These are phyloP conservation scores for Leccinum disarticulatum DNA, from an alignment of 768 basidiomycete genomes.

Conservation along the genomic window DNA sequence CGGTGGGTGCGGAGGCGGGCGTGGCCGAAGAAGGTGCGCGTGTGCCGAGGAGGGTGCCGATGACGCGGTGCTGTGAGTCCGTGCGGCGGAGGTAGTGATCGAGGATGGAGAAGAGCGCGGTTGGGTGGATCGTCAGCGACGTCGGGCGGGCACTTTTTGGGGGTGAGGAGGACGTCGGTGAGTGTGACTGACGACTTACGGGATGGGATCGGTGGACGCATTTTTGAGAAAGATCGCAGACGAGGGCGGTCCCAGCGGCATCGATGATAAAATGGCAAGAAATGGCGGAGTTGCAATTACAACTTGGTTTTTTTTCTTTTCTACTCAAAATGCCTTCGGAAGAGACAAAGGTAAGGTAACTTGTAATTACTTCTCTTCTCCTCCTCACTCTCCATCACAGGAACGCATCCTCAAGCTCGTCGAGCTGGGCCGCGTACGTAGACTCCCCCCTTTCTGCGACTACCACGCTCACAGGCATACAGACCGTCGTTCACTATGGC, in stretches of 20 bases:
- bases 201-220: slow-evolving; percentile 30
- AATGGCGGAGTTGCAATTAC: slow-evolving; percentile 34
- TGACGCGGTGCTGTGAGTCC: slow-evolving; percentile 81
- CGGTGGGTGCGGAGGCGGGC: neutral
- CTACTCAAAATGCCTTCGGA: slow-evolving; percentile 72
- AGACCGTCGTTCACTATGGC: slow-evolving; percentile 91
- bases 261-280: slow-evolving; percentile 13
- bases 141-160: slow-evolving; percentile 63
- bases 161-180: slow-evolving; percentile 2
- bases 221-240: slow-evolving; percentile 46
- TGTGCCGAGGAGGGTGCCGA: slow-evolving; percentile 90
- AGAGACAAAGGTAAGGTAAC: slow-evolving; percentile 72
- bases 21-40: slow-evolving; percentile 49
- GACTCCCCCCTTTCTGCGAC: neutral
- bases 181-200: slow-evolving; percentile 29
- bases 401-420: slow-evolving; percentile 82
- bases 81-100: slow-evolving; percentile 94
- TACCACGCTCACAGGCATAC: slow-evolving; percentile 6
- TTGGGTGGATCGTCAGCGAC: slow-evolving; percentile 82
- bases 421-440: slow-evolving; percentile 76
- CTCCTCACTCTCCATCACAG: slow-evolving; percentile 26
- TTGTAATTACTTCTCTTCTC: neutral
- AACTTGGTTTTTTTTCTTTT: slow-evolving; percentile 12
- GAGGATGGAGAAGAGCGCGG: slow-evolving; percentile 91
- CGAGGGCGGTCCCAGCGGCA: slow-evolving; percentile 47